These are phyloP conservation scores for Wickerhamiella sorbophila DNA, from an alignment of 805 yeast species.

Conservation along the genomic window DNA sequence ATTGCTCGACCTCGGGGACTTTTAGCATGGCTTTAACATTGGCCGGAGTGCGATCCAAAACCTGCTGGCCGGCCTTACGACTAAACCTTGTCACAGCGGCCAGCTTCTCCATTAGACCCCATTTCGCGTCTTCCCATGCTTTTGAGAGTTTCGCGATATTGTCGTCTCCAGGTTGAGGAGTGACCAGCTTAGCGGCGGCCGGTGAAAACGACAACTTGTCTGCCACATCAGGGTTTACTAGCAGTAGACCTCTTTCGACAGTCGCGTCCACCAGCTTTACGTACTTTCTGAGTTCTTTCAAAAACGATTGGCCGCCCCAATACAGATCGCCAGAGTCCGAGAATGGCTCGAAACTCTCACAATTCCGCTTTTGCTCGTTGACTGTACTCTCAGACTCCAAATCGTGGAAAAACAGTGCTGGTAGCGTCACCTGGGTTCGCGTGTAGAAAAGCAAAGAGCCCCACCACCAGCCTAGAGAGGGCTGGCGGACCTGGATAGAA, in stretches of 20 bases:
- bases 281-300: conserved; percentile 37
- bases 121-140: conserved; percentile 54
- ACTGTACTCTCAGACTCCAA: conserved; percentile 67
- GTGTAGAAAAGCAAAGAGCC: conserved; percentile 75
- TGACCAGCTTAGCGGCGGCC: conserved; percentile 22
- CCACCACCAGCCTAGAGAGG: conserved; percentile 79
- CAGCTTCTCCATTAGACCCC: conserved; percentile 73
- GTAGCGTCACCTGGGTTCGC: conserved; percentile 45
- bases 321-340: conserved; percentile 31
- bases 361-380: conserved; percentile 42
- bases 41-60: conserved; percentile 43
- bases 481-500: conserved; percentile 72
- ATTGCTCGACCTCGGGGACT: conserved; percentile 65
- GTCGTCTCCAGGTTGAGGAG: conserved; percentile 18
- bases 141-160: conserved; percentile 30
- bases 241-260: conserved; percentile 54
- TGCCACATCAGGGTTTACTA: conserved; percentile 63
- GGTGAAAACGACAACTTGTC: conserved; percentile 51
- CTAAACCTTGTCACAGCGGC: conserved; percentile 62
- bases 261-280: conserved; percentile 55
- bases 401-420: conserved; percentile 86
- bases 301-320: conserved; percentile 87
- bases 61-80: conserved; percentile 47
- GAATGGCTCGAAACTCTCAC: conserved; percentile 63
- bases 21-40: conserved; percentile 43